Percentiles rank a stretch among this genome's conserved stretches.
These are phyloP conservation scores for Colletotrichum musae DNA, from an alignment of 2,329 filamentous ascomycete genomes.

Conservation along the genomic window DNA sequence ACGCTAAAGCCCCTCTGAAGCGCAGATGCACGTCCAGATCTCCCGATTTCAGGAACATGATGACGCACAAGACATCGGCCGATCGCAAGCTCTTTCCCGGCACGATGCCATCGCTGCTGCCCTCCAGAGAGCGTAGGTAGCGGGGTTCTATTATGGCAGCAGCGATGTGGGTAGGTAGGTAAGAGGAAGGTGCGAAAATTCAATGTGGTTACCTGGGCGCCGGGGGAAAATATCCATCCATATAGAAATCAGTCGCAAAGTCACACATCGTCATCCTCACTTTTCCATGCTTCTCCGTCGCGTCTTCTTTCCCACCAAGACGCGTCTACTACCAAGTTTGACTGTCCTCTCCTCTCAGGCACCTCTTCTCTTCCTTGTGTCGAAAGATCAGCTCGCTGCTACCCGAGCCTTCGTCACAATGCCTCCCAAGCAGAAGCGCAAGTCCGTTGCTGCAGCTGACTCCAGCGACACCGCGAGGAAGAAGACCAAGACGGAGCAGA, in stretches of 20 bases:
- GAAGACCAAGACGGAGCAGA: slow-evolving; percentile 51
- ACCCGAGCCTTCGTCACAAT: slow-evolving; percentile 42
- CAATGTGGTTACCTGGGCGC: background rate
- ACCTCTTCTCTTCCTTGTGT: background rate
- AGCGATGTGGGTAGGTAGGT: background rate
- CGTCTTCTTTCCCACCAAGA: slow-evolving; percentile 7
- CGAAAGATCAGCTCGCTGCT: background rate
- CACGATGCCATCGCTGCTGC: slow-evolving; percentile 14
- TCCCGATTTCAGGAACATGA: slow-evolving; percentile 41
- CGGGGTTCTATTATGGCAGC: background rate
- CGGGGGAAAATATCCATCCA: background rate
- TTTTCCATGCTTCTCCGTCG: slow-evolving; percentile 21
- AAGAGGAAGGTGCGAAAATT: background rate
- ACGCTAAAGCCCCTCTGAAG: slow-evolving; percentile 31
- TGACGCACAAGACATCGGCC: slow-evolving; percentile 43
- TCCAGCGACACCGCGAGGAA: slow-evolving; percentile 45
- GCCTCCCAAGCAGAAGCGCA: slow-evolving; percentile 50
- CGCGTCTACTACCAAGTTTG: background rate
- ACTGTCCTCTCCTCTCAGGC: background rate
- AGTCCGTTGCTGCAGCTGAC: slow-evolving; percentile 42
- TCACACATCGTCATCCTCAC: background rate
- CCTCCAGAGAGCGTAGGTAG: slow-evolving; percentile 1
- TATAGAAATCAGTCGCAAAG: background rate
- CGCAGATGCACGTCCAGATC: slow-evolving; percentile 37
- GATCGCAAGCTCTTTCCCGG: slow-evolving; percentile 34